phyloP scores from a whole-genome alignment of 1,284 basidiomycete species.

The Sanghuangporus weigelae region DNA sequence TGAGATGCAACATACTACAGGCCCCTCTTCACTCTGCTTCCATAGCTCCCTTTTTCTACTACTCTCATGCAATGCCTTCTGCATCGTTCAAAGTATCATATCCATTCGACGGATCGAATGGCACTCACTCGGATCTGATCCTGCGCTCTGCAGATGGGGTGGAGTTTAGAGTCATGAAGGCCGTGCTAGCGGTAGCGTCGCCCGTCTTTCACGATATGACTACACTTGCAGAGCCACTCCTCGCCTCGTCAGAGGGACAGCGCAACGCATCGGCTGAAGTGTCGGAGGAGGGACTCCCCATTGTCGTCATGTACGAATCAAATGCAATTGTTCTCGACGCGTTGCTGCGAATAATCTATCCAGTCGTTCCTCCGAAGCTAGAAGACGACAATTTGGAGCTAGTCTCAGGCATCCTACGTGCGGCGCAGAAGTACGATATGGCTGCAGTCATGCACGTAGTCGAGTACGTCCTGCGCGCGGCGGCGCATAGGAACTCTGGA shows the following conservation, averaged over 20 bases:
- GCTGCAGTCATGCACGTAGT: neutral
- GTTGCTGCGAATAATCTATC: conserved; percentile 11
- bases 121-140: conserved; percentile 31
- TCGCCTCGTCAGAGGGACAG: neutral
- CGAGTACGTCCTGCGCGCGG: neutral
- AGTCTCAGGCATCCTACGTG: neutral
- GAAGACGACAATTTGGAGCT: neutral
- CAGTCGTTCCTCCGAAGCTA: conserved; percentile 4
- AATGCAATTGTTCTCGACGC: conserved; percentile 3
- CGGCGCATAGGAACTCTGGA: neutral
- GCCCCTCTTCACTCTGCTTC: too few relatives aligned
- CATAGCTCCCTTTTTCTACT: neutral
- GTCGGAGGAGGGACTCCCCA: conserved; percentile 6
- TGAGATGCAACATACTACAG: too few relatives aligned
- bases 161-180: conserved; percentile 40
- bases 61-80: neutral
- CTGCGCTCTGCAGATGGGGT: conserved; percentile 42
- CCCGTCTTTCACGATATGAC: conserved; percentile 41
- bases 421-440: conserved; percentile 16
- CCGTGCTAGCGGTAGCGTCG: conserved; percentile 39
- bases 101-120: neutral
- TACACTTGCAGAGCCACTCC: conserved; percentile 27
- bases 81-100: neutral
- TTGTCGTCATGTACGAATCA: conserved; percentile 10
- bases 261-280: neutral